Percentiles rank a stretch among this genome's conserved stretches.
Evolutionary conservation across 2,329 filamentous ascomycete genomes (phyloP).

Genomic region (Cryphonectria parasitica): DNA sequence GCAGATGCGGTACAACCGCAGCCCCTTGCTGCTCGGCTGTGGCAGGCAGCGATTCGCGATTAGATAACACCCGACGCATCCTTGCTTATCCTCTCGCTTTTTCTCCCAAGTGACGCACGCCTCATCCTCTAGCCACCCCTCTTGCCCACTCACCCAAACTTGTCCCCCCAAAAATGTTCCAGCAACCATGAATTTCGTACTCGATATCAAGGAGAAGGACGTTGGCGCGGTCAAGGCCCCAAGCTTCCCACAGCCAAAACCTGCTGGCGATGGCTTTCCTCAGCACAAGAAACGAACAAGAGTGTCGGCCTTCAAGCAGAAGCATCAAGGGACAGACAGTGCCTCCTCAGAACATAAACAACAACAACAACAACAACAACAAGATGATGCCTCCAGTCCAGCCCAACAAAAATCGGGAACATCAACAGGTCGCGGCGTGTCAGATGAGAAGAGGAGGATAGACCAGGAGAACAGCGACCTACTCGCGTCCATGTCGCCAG

Average conservation of each 20-base stretch:
- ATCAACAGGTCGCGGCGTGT: slow-evolving; percentile 38
- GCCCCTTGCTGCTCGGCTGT: not conserved
- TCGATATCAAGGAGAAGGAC: slow-evolving; percentile 80
- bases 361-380: not conserved
- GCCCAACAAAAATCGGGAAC: slow-evolving; percentile 30
- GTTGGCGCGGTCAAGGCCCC: slow-evolving; percentile 63
- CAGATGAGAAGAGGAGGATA: slow-evolving; percentile 72
- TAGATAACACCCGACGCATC: slow-evolving; percentile 15
- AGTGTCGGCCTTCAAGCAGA: slow-evolving; percentile 79
- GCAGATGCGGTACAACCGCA: slow-evolving; percentile 2
- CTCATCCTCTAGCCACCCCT: not conserved
- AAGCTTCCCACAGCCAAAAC: slow-evolving; percentile 62
- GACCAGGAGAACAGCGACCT: slow-evolving; percentile 79
- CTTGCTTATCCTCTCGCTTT: not conserved
- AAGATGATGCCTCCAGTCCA: slow-evolving; percentile 16
- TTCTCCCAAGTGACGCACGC: not conserved
- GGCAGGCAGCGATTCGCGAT: slow-evolving; percentile 16
- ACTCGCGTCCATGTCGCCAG: slow-evolving; percentile 76
- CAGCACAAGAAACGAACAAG: slow-evolving; percentile 77
- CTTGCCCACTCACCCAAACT: not conserved
- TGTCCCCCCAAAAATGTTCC: not conserved
- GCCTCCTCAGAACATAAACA: not conserved
- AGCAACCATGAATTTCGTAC: slow-evolving; percentile 51
- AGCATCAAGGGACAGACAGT: slow-evolving; percentile 46
- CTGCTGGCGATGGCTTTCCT: slow-evolving; percentile 76